phyloP scores from a whole-genome alignment of 2,329 filamentous ascomycete genomes.

The Botrytis galanthina region DNA sequence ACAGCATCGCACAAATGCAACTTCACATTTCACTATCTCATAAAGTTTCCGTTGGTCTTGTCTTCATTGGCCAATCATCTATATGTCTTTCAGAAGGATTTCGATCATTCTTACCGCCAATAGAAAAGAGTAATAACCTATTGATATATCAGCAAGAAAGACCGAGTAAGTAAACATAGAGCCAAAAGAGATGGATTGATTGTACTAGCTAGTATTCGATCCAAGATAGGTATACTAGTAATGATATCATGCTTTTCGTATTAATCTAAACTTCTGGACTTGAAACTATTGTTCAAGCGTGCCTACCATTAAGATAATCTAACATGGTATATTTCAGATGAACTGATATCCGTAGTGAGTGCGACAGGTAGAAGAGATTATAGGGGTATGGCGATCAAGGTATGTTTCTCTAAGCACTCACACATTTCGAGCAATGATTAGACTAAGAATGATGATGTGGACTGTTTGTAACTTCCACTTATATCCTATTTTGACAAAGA shows the following conservation, averaged over 20 bases:
- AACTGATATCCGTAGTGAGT: not conserved
- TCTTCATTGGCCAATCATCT: not conserved
- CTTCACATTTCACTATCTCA: not conserved
- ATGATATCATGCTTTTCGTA: not conserved
- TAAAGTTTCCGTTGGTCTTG: not conserved
- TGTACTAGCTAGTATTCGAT: not conserved
- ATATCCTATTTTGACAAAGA: not conserved
- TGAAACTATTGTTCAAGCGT: not conserved
- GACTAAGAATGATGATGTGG: not conserved
- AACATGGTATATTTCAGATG: not conserved
- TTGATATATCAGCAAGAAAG: not conserved
- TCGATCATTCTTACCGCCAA: not conserved
- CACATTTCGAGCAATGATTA: not conserved
- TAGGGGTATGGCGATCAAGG: not conserved
- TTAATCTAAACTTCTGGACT: not conserved
- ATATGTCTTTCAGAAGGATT: not conserved
- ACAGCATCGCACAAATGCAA: not conserved
- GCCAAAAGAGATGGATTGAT: not conserved
- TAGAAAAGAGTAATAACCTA: not conserved
- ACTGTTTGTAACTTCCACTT: not conserved
- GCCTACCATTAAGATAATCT: not conserved
- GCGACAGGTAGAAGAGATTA: not conserved
- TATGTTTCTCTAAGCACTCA: not conserved
- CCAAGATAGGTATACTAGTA: not conserved
- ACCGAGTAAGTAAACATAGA: not conserved